Evolutionary conservation across 345 rosid species (phyloP), one percentile per base, ranked within the genome.

Genomic region (Eucalyptus marginata): DNA sequence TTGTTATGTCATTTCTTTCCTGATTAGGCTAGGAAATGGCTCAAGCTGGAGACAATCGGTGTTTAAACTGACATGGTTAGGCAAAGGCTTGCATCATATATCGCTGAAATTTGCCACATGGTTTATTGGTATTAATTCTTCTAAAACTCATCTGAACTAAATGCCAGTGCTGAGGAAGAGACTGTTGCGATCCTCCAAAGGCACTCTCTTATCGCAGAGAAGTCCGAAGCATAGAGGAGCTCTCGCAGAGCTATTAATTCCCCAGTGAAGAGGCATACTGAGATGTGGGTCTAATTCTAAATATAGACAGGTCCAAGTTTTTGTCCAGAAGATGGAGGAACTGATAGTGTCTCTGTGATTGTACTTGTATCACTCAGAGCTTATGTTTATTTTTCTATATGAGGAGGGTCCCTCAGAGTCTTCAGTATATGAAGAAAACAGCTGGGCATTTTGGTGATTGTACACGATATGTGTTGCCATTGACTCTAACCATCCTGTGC

Each of bases 131-230:
- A 76, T 76, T 20, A 62, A 3, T 1, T 51, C 51, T 14, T 58
- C 88, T 59, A 33, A 76, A 44, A 25, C 62, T 56, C 66, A 5
- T 54, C 25, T 56, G 16, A n/a, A 81, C 27, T 27, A 31, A 64
- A 66, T 93, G 91, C 16, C 93, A 96, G 99, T 43, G 99, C 98
- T 6, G 90, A 87, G 94, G 93, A 92, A 90, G 97, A 91, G 89
- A 97, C 98, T 1, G 90, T 93, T 58, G 89, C 91, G 10, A 93
- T 94, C 87, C 96, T 97, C 49, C 91, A 94, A 90, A 93, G 92
- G 86, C 93, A 95, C 91, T 92, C 92, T 88, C 91, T 96, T 44
- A 89, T 87, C 17, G 95, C 93, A 91, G 97, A 92, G 88, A 88
- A 86, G 29, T 31, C 76, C 2, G 3, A 46, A 20, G 83, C 52